These are phyloP conservation scores for Odontarrhena argentea DNA, from an alignment of 345 rosid genomes.

Conservation along the genomic window DNA sequence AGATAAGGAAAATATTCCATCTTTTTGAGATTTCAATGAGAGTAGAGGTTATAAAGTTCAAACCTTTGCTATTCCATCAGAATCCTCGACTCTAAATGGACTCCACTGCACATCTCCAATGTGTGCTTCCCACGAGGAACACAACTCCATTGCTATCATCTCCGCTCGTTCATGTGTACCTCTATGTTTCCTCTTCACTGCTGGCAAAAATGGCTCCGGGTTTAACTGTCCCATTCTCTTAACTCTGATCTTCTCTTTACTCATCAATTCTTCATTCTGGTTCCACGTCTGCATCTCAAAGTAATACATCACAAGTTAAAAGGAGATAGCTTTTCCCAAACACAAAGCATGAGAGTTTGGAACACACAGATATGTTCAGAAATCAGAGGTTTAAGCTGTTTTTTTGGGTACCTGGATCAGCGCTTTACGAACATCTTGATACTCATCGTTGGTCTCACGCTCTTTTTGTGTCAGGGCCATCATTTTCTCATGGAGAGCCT, in stretches of 20 bases:
- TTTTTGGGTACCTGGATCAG: constrained; percentile 50
- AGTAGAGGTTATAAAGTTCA: background rate
- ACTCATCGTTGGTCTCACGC: constrained; percentile 55
- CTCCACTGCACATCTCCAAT: constrained; percentile 53
- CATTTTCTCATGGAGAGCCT: constrained; percentile 45
- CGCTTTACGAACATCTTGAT: constrained; percentile 73
- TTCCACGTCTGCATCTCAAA: constrained; percentile 29
- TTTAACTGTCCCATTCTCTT: constrained; percentile 69
- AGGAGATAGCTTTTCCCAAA: background rate
- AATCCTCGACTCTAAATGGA: constrained; percentile 47
- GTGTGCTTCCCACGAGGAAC: constrained; percentile 52
- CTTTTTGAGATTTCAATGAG: constrained; percentile 14
- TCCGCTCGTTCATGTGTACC: constrained; percentile 40
- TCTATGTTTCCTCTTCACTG: constrained; percentile 45
- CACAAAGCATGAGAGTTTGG: background rate
- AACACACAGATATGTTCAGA: background rate
- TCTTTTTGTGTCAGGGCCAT: constrained; percentile 55
- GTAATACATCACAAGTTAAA: background rate
- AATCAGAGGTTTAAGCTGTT: background rate
- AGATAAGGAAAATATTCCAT: background rate
- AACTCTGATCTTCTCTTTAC: constrained; percentile 39
- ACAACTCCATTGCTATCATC: constrained; percentile 44
- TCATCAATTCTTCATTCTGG: constrained; percentile 36
- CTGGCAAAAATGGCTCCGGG: constrained; percentile 43
- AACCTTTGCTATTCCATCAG: constrained; percentile 40